Evolutionary conservation across 768 basidiomycete species (phyloP).

Genomic region (Kwoniella bestiolae): DNA sequence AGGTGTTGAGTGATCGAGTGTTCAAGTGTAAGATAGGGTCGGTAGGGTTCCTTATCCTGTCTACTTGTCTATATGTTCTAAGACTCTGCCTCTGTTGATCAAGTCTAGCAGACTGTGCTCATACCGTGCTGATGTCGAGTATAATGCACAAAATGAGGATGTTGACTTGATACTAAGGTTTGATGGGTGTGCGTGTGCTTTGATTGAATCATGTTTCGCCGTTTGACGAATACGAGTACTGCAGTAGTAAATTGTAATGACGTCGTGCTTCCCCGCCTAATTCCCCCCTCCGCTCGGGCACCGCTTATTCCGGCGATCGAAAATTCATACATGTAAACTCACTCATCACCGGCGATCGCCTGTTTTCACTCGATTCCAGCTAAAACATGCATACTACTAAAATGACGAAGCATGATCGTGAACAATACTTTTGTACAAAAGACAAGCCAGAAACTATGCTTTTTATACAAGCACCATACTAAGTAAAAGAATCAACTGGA

Average conservation of each 20-base stretch:
- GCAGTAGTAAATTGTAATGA: neutral
- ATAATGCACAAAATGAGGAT: neutral
- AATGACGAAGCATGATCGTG: neutral
- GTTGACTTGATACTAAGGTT: neutral
- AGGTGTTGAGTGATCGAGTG: neutral
- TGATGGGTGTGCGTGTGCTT: neutral
- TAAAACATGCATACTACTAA: neutral
- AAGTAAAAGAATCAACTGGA: too few species aligned
- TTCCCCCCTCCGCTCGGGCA: neutral
- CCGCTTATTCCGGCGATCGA: neutral
- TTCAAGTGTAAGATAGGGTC: neutral
- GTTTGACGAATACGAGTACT: neutral
- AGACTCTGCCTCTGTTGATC: neutral
- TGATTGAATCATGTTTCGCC: neutral
- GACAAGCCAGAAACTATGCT: too few species aligned
- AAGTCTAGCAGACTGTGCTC: neutral
- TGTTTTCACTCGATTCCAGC: conserved; percentile 1
- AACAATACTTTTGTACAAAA: too few species aligned
- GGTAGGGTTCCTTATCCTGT: too few species aligned
- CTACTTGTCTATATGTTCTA: neutral
- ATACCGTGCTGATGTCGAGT: neutral
- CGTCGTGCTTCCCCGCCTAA: too few species aligned
- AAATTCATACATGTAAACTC: neutral
- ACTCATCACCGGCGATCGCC: neutral
- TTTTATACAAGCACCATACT: too few species aligned